phyloP scores from a whole-genome alignment of 1,284 basidiomycete species.

The Fomitiporia mediterranea region DNA sequence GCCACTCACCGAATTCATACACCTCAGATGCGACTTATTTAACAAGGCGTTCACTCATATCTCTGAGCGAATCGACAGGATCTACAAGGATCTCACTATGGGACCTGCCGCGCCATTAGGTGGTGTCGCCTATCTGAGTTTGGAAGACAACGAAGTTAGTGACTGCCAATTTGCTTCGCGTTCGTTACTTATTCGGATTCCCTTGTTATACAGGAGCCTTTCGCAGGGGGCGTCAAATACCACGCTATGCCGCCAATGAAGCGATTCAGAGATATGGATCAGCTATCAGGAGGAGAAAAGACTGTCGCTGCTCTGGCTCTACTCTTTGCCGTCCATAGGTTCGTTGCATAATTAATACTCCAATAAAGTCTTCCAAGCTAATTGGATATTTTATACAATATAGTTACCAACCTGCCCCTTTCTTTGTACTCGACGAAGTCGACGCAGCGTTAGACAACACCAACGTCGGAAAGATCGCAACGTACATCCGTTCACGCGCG shows the following conservation, averaged over 20 bases:
- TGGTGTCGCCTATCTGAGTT: conserved; percentile 91
- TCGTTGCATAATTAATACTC: conserved; percentile 9
- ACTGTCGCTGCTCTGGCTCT: conserved; percentile 96
- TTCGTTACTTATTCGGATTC: background rate
- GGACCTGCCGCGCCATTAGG: conserved; percentile 91
- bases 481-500: conserved; percentile 81
- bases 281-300: conserved; percentile 97
- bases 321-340: conserved; percentile 95
- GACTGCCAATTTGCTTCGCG: background rate
- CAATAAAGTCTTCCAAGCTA: background rate
- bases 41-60: conserved; percentile 97
- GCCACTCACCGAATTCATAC: too few species aligned
- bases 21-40: conserved; percentile 74
- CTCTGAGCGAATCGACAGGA: conserved; percentile 87
- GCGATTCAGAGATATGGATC: conserved; percentile 98
- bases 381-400: conserved; percentile 10
- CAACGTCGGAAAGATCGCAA: conserved; percentile 90
- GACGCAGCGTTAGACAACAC: conserved; percentile 97
- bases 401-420: conserved; percentile 96
- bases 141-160: conserved; percentile 91
- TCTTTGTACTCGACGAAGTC: conserved; percentile 98
- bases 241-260: conserved; percentile 99
- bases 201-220: conserved; percentile 87
- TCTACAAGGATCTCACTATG: conserved; percentile 98
- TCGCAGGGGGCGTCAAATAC: conserved; percentile 93